Base-by-base conservation (phyloP, 257 asterid genomes). In the Euphrasia confusa region DNA sequence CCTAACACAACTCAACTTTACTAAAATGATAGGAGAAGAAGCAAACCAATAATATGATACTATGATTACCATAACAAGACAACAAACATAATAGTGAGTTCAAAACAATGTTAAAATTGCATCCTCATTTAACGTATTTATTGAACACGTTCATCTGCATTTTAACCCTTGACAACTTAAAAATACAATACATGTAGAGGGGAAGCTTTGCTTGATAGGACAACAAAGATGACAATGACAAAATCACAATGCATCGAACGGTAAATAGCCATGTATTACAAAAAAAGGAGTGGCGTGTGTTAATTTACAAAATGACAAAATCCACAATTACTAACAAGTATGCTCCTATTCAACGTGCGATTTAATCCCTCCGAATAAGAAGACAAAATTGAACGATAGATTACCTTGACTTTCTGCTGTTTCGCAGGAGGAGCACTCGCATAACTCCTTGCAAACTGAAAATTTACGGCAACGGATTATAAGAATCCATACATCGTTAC, bases 401-500 rank as follows among this genome's bases (percentile, higher is more conserved):
- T 71, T 65, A 83, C 95, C 96, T 85, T 81, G 49, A 85, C 72
- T 67, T 83, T 81, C 76, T 74, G 75, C 72, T 80, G 82, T 66
- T 83, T 85, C 0, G 77, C 58, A 14, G 84, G 82, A 49, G 95
- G 27, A 6, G 56, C 73, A 45, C 76, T 72, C 1, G 87, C 82
- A 71, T 73, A 83, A 72, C 60, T 76, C 78, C 92, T 85, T 14
- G 84, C 60, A 44, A 76, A 65, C 95, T 85, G 79, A 66, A 71
- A 74, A 61, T 68, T 32, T 17, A 68, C 50, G 71, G 7, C 5
- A 68, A 44, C 40, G 49, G 45, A 60, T 53, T 8, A 49, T 53
- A 49, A 63, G 32, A 61, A n/a, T 45, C 50, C 28, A 55, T 37
- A 50, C 56, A 17, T 52, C 58, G 33, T 52, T 52, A 53, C 33